Percentiles rank a stretch among this genome's conserved stretches.
Conservation (phyloP, 1,284 basidiomycete genomes). For the Laetiporus sulphureus region DNA sequence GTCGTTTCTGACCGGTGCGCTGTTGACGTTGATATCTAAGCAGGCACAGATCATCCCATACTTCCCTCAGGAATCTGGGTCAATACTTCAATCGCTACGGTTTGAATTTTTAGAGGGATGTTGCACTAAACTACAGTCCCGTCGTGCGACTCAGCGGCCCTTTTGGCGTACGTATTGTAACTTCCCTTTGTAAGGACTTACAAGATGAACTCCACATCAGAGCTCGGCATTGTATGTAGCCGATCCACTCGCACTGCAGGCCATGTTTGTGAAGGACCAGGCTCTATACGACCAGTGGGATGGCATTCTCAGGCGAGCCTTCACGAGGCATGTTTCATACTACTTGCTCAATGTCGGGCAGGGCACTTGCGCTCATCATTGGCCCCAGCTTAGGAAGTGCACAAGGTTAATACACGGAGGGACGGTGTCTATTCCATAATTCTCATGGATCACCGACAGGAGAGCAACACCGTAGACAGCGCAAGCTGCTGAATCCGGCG, state of each 20-base stretch:
- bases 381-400: constrained; percentile 12
- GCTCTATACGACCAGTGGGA: not conserved
- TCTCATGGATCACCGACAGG: constrained; percentile 6
- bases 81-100: not conserved
- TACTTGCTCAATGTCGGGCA: not conserved
- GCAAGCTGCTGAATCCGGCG: constrained; percentile 18
- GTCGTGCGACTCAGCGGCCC: not conserved
- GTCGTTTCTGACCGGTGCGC: not conserved
- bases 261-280: not conserved
- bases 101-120: not conserved
- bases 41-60: not conserved
- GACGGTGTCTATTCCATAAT: not conserved
- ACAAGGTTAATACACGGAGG: constrained; percentile 7
- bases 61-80: not conserved
- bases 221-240: not conserved
- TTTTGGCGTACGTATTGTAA: not conserved
- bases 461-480: constrained; percentile 13
- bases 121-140: not conserved
- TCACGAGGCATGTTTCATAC: not conserved
- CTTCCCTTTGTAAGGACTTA: not conserved
- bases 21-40: not conserved
- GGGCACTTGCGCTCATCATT: constrained; percentile 6
- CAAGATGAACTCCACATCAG: not conserved
- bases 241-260: not conserved
- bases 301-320: not conserved